Conservation (phyloP, 805 yeast genomes). For the Saccharomycopsis oosterbeekiorum region DNA sequence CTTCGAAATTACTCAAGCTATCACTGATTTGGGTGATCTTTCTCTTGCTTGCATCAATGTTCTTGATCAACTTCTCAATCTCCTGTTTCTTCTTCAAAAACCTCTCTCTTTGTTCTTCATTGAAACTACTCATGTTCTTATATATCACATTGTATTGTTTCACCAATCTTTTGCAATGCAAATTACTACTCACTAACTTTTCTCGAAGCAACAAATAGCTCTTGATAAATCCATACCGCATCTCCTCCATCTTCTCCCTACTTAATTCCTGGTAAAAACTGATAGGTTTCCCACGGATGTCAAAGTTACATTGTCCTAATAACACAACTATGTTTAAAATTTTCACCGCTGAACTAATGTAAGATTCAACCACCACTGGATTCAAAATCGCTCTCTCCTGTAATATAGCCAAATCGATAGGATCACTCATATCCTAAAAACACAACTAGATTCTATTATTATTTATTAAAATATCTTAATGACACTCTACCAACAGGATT, state of each 20-base stretch:
- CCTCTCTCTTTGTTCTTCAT: conserved; percentile 1
- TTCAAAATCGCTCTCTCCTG: conserved; percentile 9
- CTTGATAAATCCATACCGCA: conserved; percentile 3
- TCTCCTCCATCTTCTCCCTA: conserved; percentile 1
- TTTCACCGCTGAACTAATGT: conserved; percentile 4
- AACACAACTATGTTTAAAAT: background rate
- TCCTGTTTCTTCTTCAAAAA: background rate
- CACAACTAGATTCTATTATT: too few relatives aligned
- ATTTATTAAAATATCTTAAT: background rate
- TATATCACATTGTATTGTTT: conserved; percentile 6
- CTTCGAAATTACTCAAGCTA: background rate
- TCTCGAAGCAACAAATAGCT: conserved; percentile 9
- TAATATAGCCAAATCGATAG: conserved; percentile 1
- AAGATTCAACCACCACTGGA: conserved; percentile 12
- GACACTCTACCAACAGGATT: background rate
- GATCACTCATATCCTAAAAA: background rate
- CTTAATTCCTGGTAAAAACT: conserved; percentile 6
- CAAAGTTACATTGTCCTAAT: conserved; percentile 4
- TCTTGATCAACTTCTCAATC: conserved; percentile 2
- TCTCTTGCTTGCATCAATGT: conserved; percentile 3
- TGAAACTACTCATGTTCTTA: background rate
- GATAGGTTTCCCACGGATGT: background rate
- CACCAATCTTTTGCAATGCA: conserved; percentile 7
- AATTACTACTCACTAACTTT: conserved; percentile 4
- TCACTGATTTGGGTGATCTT: conserved; percentile 5